These are phyloP conservation scores for Starmerella cellae DNA, from an alignment of 805 yeast genomes.

Conservation along the genomic window DNA sequence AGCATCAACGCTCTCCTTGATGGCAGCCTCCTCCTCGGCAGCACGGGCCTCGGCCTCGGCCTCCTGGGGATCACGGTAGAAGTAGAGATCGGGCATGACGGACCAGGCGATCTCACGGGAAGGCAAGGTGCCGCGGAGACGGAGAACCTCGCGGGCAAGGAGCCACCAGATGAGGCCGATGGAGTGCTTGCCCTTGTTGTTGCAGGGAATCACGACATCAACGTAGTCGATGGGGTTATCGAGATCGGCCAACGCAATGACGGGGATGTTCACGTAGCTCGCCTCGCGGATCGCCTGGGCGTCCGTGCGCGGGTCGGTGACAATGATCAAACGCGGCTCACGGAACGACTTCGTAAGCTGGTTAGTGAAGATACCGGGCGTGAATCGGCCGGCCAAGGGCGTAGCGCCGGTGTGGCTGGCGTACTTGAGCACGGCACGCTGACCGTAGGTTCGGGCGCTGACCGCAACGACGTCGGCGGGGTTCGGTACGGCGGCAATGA, in stretches of 20 bases:
- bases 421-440: slow-evolving; percentile 98
- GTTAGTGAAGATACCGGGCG: slow-evolving; percentile 99
- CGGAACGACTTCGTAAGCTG: slow-evolving; percentile 99
- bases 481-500: slow-evolving; percentile 98
- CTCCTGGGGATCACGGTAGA: slow-evolving; percentile 99
- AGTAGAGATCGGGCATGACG: slow-evolving; percentile 99
- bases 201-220: slow-evolving; percentile 99
- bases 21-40: slow-evolving; percentile 52
- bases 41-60: slow-evolving; percentile 63
- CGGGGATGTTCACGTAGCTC: slow-evolving; percentile 99
- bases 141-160: slow-evolving; percentile 96
- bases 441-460: slow-evolving; percentile 98
- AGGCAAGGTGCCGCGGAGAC: slow-evolving; percentile 95
- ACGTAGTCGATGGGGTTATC: slow-evolving; percentile 99
- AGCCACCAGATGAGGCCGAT: slow-evolving; percentile 99
- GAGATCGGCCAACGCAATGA: slow-evolving; percentile 95
- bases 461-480: slow-evolving; percentile 97
- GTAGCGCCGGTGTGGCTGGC: slow-evolving; percentile 99
- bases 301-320: slow-evolving; percentile 99
- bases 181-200: slow-evolving; percentile 99
- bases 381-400: slow-evolving; percentile 99
- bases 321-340: slow-evolving; percentile 99
- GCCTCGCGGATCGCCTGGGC: slow-evolving; percentile 99
- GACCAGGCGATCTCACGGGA: slow-evolving; percentile 96
- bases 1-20: slow-evolving; percentile 55